Conservation (phyloP, 1,284 basidiomycete species). For the Austroboletus niveus region DNA sequence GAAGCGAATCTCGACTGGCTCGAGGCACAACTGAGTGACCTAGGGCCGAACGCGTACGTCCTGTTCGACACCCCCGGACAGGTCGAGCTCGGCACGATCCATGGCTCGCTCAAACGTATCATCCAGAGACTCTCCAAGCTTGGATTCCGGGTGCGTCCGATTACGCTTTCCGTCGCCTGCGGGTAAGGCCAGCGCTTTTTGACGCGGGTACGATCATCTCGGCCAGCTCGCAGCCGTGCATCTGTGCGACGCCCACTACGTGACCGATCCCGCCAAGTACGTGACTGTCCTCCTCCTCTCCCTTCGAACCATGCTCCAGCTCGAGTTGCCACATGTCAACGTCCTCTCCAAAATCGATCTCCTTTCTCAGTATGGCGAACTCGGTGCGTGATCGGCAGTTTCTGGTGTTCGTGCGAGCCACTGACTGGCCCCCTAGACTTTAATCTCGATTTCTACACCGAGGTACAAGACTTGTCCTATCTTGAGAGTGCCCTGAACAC, state of each 20-base stretch:
- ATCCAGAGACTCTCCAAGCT: constrained; percentile 64
- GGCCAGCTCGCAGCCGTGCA: constrained; percentile 89
- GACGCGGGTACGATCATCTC: constrained; percentile 24
- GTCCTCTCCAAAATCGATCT: constrained; percentile 96
- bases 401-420: background rate
- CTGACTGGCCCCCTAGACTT: constrained; percentile 62
- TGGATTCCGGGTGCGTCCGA: constrained; percentile 77
- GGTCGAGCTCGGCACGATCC: constrained; percentile 96
- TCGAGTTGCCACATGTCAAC: constrained; percentile 97
- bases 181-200: constrained; percentile 5
- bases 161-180: background rate
- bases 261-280: constrained; percentile 95
- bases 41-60: constrained; percentile 78
- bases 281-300: constrained; percentile 91
- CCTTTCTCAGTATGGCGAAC: constrained; percentile 81
- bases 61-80: constrained; percentile 97
- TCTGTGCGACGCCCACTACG: constrained; percentile 94
- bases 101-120: constrained; percentile 82
- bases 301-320: constrained; percentile 94
- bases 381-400: constrained; percentile 50
- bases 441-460: constrained; percentile 97
- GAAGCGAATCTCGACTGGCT: constrained; percentile 97
- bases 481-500: constrained; percentile 75
- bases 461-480: constrained; percentile 94
- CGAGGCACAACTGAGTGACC: constrained; percentile 65